Evolutionary conservation across 2,329 filamentous ascomycete species (phyloP).

Genomic region (Davidsoniella australis): DNA sequence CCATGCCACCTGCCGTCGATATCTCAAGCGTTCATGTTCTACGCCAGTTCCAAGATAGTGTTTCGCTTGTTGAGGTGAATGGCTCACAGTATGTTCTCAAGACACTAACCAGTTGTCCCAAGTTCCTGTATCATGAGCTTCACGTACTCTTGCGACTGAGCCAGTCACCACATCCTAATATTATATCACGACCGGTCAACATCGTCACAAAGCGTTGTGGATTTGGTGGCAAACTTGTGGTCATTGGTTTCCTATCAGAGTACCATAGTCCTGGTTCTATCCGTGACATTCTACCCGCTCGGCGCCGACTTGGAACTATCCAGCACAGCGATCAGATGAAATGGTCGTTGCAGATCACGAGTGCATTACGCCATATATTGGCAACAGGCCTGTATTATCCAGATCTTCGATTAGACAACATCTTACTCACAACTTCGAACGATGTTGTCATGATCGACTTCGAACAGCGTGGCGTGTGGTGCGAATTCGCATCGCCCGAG

Average conservation of each 20-base stretch:
- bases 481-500: slow-evolving; percentile 42
- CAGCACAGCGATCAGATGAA: slow-evolving; percentile 28
- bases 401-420: slow-evolving; percentile 42
- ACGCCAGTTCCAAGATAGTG: slow-evolving; percentile 40
- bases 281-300: slow-evolving; percentile 35
- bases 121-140: slow-evolving; percentile 45
- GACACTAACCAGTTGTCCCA: slow-evolving; percentile 37
- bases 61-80: slow-evolving; percentile 33
- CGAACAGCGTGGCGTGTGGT: slow-evolving; percentile 46
- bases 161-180: slow-evolving; percentile 28
- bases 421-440: slow-evolving; percentile 31
- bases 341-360: slow-evolving; percentile 37
- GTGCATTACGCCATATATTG: slow-evolving; percentile 28
- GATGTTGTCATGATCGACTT: slow-evolving; percentile 42
- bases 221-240: slow-evolving; percentile 37
- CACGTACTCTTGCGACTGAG: slow-evolving; percentile 34
- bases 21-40: slow-evolving; percentile 32
- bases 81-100: slow-evolving; percentile 36
- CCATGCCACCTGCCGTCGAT: slow-evolving; percentile 30
- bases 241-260: slow-evolving; percentile 39
- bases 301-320: slow-evolving; percentile 29
- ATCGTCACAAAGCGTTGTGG: slow-evolving; percentile 37
- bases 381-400: slow-evolving; percentile 31
- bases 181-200: slow-evolving; percentile 34
- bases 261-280: slow-evolving; percentile 37